These are phyloP conservation scores for Erigeron philadelphicus DNA, from an alignment of 140 eudicot species.

Conservation along the genomic window DNA sequence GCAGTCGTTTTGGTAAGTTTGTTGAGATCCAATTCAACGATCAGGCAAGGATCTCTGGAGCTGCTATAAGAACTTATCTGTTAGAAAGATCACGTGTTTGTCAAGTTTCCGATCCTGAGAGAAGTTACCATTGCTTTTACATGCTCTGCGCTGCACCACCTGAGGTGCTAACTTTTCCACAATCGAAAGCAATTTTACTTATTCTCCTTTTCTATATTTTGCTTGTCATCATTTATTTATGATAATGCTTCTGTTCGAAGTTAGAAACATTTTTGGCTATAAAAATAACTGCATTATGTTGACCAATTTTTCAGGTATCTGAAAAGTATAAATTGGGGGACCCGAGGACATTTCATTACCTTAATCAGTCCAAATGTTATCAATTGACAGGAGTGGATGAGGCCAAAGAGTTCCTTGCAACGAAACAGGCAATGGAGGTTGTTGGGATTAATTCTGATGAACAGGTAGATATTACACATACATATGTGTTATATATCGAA, in stretches of 20 bases:
- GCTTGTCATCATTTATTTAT: too few species aligned
- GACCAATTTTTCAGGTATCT: slow-evolving; percentile 42
- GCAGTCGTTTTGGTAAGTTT: slow-evolving; percentile 92
- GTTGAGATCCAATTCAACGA: slow-evolving; percentile 78
- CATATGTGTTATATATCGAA: not conserved
- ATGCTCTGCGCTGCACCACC: slow-evolving; percentile 93
- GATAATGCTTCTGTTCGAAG: too few species aligned
- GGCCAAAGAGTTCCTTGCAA: slow-evolving; percentile 57
- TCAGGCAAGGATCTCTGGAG: slow-evolving; percentile 71
- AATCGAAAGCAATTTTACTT: too few species aligned
- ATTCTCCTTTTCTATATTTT: not conserved
- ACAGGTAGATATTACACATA: slow-evolving; percentile 46
- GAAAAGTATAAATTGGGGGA: slow-evolving; percentile 60
- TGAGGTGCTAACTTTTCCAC: slow-evolving; percentile 43
- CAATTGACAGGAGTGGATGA: slow-evolving; percentile 61
- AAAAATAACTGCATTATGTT: slow-evolving; percentile 13
- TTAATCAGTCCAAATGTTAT: slow-evolving; percentile 65
- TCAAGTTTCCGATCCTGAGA: slow-evolving; percentile 86
- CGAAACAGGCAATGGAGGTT: slow-evolving; percentile 75
- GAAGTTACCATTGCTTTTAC: slow-evolving; percentile 90
- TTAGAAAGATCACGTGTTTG: slow-evolving; percentile 92
- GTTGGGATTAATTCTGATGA: slow-evolving; percentile 82
- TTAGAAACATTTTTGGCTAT: too few species aligned
- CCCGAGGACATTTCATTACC: slow-evolving; percentile 58
- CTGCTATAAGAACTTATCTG: slow-evolving; percentile 87